phyloP scores from a whole-genome alignment of 2,329 filamentous ascomycete species.

The Penicillium sp. region DNA sequence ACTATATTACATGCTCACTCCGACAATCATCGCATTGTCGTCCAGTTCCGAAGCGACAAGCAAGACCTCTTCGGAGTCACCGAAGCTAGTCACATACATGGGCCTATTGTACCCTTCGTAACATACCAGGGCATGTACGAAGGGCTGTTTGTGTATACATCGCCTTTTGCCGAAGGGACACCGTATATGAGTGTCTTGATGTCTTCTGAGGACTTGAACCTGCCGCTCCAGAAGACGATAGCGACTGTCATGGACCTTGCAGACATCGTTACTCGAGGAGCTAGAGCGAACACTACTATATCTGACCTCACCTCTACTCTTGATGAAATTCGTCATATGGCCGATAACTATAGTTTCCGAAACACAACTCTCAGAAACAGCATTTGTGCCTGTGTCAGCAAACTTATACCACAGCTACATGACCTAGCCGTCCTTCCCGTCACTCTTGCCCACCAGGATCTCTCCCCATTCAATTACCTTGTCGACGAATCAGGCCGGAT shows the following conservation, averaged over 20 bases:
- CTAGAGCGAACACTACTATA: constrained; percentile 9
- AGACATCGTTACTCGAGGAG: constrained; percentile 14
- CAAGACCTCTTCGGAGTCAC: constrained; percentile 11
- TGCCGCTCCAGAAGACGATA: constrained; percentile 11
- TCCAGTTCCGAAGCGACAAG: constrained; percentile 13
- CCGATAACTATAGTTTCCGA: constrained; percentile 10
- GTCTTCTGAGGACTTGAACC: constrained; percentile 11
- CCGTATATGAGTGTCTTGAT: constrained; percentile 15
- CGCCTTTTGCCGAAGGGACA: constrained; percentile 13
- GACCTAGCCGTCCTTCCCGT: constrained; percentile 8
- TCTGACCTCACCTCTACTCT: constrained; percentile 8
- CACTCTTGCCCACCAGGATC: constrained; percentile 10
- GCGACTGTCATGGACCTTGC: constrained; percentile 10
- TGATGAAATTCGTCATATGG: constrained; percentile 4
- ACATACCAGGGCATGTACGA: constrained; percentile 15
- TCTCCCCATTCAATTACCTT: constrained; percentile 13
- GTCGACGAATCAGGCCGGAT: constrained; percentile 7
- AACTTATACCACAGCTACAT: constrained; percentile 5
- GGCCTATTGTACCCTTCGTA: constrained; percentile 12
- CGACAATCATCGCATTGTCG: constrained; percentile 4
- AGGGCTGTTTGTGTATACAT: constrained; percentile 13
- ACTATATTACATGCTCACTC: constrained; percentile 11
- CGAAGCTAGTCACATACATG: constrained; percentile 9
- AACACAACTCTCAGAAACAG: constrained; percentile 5
- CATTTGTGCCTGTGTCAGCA: constrained; percentile 10